Conservation (phyloP, 2,329 filamentous ascomycete species). For the Scedosporium dehoogii region DNA sequence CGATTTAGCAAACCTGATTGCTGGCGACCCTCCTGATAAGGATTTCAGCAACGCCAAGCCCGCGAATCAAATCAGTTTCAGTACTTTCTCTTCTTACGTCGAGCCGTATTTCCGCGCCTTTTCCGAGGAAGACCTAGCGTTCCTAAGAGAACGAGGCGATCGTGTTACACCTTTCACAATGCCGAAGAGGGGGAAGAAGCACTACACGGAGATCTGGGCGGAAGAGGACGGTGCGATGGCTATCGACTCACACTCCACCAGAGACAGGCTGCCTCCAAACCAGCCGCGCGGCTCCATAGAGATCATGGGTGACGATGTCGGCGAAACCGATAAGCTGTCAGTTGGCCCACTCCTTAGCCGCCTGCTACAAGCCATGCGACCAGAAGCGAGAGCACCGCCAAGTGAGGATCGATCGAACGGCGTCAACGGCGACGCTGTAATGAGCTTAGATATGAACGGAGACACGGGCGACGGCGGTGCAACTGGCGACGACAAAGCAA, state of each 20-base stretch:
- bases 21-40: conserved; percentile 81
- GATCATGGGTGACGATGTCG: conserved; percentile 74
- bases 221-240: conserved; percentile 81
- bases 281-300: conserved; percentile 80
- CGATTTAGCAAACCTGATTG: conserved; percentile 75
- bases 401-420: conserved; percentile 43
- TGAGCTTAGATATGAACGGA: conserved; percentile 46
- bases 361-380: conserved; percentile 69
- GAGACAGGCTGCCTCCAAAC: conserved; percentile 64
- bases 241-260: conserved; percentile 53
- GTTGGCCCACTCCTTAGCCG: conserved; percentile 78
- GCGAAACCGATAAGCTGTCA: conserved; percentile 81
- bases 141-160: conserved; percentile 83
- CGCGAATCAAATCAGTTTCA: conserved; percentile 85
- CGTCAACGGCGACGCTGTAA: conserved; percentile 39
- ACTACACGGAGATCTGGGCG: conserved; percentile 86
- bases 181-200: conserved; percentile 71
- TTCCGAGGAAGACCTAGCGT: conserved; percentile 88
- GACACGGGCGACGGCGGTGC: conserved; percentile 29
- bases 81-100: conserved; percentile 83
- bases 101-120: conserved; percentile 86
- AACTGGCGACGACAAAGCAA: conserved; percentile 26
- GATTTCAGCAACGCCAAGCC: conserved; percentile 95
- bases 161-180: conserved; percentile 75
- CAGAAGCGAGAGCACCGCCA: conserved; percentile 51